A percentile compares a stretch with the other conserved stretches of the same genome.
Conservation (phyloP, 306 rosid species). For the Senna tora region DNA sequence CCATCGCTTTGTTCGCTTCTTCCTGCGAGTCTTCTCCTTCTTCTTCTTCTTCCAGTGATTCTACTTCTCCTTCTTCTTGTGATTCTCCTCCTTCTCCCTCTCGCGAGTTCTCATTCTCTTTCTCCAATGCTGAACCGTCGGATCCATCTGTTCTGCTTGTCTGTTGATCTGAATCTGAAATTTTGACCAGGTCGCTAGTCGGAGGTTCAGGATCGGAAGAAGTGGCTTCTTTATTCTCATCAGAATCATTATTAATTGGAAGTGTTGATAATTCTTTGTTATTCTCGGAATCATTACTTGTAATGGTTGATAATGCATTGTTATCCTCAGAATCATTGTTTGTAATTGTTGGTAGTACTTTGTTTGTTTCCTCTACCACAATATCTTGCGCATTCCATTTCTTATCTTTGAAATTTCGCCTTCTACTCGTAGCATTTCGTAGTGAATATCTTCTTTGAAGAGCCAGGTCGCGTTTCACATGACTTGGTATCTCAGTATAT, state of each 20-base stretch:
- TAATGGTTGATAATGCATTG: constrained; percentile 28
- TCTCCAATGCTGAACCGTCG: neutral
- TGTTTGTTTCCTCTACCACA: constrained; percentile 36
- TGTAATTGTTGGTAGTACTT: constrained; percentile 23
- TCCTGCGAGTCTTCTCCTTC: constrained; percentile 47
- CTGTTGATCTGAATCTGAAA: constrained; percentile 16
- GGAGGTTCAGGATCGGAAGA: constrained; percentile 44
- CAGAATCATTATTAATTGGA: constrained; percentile 27
- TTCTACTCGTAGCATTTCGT: constrained; percentile 51
- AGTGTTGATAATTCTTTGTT: constrained; percentile 25
- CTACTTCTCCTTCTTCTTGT: constrained; percentile 15
- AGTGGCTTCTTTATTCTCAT: constrained; percentile 36
- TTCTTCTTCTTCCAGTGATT: constrained; percentile 39
- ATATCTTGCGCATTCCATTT: constrained; percentile 45
- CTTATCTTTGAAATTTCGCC: constrained; percentile 49
- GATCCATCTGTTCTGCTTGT: neutral
- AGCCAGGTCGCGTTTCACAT: constrained; percentile 25
- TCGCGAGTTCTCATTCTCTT: too few species aligned
- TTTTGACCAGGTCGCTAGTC: constrained; percentile 33
- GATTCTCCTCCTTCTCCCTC: too few species aligned
- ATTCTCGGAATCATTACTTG: constrained; percentile 26
- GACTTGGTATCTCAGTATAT: neutral
- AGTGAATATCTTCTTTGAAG: constrained; percentile 41
- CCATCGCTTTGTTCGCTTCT: constrained; percentile 57
- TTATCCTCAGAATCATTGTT: constrained; percentile 27